Percentiles rank a stretch among this genome's conserved stretches.
Conservation (phyloP, 805 yeast genomes). For the Yarrowia yakushimensis region DNA sequence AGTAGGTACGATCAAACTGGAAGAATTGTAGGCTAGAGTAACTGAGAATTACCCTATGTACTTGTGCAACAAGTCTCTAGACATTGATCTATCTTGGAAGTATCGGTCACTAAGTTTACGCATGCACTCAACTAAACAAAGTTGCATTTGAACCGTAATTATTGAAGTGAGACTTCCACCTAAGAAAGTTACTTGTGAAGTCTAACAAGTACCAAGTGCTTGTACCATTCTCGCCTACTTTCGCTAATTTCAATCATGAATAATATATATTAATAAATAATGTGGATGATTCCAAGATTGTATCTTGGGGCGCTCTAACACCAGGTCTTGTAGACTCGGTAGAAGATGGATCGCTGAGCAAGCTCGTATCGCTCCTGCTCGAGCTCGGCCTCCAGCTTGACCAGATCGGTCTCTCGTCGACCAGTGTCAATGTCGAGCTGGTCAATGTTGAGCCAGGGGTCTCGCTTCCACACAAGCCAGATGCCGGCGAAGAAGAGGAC, state of each 20-base stretch:
- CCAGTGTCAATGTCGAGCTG: conserved; percentile 64
- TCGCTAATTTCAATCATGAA: neutral
- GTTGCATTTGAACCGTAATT: too few species aligned
- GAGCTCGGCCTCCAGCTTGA: conserved; percentile 44
- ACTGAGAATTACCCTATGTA: too few species aligned
- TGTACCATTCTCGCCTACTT: too few species aligned
- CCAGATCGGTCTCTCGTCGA: conserved; percentile 50
- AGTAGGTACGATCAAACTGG: too few species aligned
- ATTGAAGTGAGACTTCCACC: too few species aligned
- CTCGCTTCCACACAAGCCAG: conserved; percentile 47
- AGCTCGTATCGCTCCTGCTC: conserved; percentile 50
- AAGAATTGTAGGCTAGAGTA: too few species aligned
- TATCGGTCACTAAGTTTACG: too few species aligned
- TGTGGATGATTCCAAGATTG: neutral
- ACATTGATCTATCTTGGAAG: too few species aligned
- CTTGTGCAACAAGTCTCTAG: too few species aligned
- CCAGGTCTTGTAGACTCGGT: conserved; percentile 46
- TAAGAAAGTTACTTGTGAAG: too few species aligned
- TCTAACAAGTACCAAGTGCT: too few species aligned
- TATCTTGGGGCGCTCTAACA: conserved; percentile 38
- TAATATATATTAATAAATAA: conserved; percentile 1
- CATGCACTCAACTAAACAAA: too few species aligned
- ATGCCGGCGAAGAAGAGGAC: conserved; percentile 45
- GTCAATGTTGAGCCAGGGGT: conserved; percentile 44
- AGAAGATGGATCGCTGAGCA: conserved; percentile 47